phyloP scores from a whole-genome alignment of 202 grass and related monocot genomes.

The Setaria viridis region DNA sequence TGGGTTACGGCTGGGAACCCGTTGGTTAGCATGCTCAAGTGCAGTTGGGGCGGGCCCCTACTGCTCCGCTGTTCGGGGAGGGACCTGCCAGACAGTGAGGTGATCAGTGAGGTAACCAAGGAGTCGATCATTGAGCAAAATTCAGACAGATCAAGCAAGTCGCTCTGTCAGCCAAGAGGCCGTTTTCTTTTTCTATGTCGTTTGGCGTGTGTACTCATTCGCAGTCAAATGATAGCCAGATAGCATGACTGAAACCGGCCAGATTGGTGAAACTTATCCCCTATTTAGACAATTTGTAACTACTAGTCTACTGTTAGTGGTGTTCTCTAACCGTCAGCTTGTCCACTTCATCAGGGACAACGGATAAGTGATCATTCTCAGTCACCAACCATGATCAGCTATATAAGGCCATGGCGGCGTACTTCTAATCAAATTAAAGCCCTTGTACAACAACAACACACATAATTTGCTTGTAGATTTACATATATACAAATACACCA shows the following conservation, averaged over 20 bases:
- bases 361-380: not conserved
- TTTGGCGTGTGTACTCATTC: not conserved
- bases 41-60: constrained; percentile 24
- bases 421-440: not conserved
- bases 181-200: not conserved
- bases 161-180: not conserved
- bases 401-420: not conserved
- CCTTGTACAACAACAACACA: not conserved
- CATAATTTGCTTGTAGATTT: not conserved
- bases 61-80: constrained; percentile 21
- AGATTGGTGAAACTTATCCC: not conserved
- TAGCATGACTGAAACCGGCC: not conserved
- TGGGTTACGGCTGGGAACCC: constrained; percentile 41
- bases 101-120: constrained; percentile 22
- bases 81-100: constrained; percentile 3
- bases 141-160: not conserved
- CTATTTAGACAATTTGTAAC: not conserved
- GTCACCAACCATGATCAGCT: constrained; percentile 10
- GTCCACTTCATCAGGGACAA: constrained; percentile 22
- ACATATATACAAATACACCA: not conserved
- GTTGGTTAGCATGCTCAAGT: constrained; percentile 40
- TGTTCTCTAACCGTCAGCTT: constrained; percentile 15
- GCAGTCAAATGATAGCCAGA: not conserved
- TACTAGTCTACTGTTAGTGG: not conserved
- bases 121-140: constrained; percentile 4